phyloP scores from a whole-genome alignment of 768 basidiomycete genomes.

The Gloeopeniophorella convolvens region DNA sequence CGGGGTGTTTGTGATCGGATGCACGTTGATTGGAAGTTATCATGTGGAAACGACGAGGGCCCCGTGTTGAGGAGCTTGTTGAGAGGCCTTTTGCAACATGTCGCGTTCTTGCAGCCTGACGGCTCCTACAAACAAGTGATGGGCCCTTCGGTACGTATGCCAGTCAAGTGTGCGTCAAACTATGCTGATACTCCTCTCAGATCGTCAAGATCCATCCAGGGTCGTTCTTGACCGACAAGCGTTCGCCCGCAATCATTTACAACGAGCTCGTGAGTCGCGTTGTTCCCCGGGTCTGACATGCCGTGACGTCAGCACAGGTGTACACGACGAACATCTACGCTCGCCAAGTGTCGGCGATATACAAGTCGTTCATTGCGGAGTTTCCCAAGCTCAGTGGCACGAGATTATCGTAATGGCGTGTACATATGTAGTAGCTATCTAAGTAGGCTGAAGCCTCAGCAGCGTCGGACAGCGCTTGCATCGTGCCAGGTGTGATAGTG shows the following conservation, averaged over 20 bases:
- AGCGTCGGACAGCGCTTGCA: too few relatives aligned
- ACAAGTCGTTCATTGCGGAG: slow-evolving; percentile 43
- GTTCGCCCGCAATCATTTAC: slow-evolving; percentile 82
- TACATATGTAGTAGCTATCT: neutral
- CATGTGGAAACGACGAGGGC: slow-evolving; percentile 60
- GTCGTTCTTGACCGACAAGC: slow-evolving; percentile 75
- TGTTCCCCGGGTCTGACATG: neutral
- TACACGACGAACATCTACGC: slow-evolving; percentile 85
- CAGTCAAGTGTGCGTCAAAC: neutral
- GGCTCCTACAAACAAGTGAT: slow-evolving; percentile 81
- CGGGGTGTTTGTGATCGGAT: slow-evolving; percentile 53
- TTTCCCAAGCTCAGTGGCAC: slow-evolving; percentile 15
- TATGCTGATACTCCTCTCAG: slow-evolving; percentile 30
- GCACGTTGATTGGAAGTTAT: slow-evolving; percentile 51
- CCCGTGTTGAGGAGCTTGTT: slow-evolving; percentile 66
- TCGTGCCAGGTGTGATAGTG: too few relatives aligned
- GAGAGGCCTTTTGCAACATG: slow-evolving; percentile 73
- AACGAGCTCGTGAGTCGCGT: slow-evolving; percentile 79
- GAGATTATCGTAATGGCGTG: neutral
- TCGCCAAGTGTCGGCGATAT: slow-evolving; percentile 81
- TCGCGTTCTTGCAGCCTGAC: slow-evolving; percentile 79
- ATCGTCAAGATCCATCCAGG: slow-evolving; percentile 87
- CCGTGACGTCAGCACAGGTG: slow-evolving; percentile 38
- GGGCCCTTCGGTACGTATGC: slow-evolving; percentile 52
- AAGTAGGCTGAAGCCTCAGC: too few relatives aligned